phyloP scores from a whole-genome alignment of 1,139 yeast genomes.

The Scheffersomyces segobiensis region DNA sequence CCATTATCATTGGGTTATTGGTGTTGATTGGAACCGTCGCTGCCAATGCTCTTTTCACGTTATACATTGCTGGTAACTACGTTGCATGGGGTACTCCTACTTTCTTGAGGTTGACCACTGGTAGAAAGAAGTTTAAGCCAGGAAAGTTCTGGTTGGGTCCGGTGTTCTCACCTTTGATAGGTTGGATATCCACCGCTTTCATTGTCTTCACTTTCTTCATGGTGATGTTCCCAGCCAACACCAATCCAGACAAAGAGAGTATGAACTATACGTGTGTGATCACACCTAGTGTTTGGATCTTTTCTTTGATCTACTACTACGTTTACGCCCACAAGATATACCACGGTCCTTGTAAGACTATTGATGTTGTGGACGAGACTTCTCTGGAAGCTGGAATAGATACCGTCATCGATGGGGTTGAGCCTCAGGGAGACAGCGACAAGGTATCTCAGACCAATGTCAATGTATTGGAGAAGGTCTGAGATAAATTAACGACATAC shows the following conservation, averaged over 20 bases:
- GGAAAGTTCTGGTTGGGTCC: slow-evolving; percentile 67
- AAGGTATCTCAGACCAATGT: background rate
- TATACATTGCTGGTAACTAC: slow-evolving; percentile 62
- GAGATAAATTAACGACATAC: background rate
- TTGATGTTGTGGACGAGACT: slow-evolving; percentile 19
- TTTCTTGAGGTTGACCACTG: slow-evolving; percentile 46
- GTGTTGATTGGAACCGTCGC: slow-evolving; percentile 63
- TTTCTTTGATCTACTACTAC: slow-evolving; percentile 46
- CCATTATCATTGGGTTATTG: slow-evolving; percentile 55
- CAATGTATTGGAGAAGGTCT: slow-evolving; percentile 1
- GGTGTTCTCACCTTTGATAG: slow-evolving; percentile 41
- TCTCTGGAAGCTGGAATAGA: slow-evolving; percentile 4
- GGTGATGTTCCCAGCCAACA: slow-evolving; percentile 47
- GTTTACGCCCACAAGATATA: slow-evolving; percentile 48
- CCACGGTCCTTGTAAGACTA: slow-evolving; percentile 49
- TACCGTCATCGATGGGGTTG: slow-evolving; percentile 1
- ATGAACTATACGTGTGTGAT: slow-evolving; percentile 67
- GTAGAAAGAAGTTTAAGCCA: slow-evolving; percentile 53
- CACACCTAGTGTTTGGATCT: slow-evolving; percentile 39
- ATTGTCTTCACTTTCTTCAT: slow-evolving; percentile 42
- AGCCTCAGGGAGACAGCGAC: background rate
- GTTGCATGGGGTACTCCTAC: slow-evolving; percentile 63
- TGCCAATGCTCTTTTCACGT: slow-evolving; percentile 58
- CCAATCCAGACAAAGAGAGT: slow-evolving; percentile 33
- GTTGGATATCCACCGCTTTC: slow-evolving; percentile 36